phyloP scores from a whole-genome alignment of 768 basidiomycete species.

The Rhodotorula babjevae region DNA sequence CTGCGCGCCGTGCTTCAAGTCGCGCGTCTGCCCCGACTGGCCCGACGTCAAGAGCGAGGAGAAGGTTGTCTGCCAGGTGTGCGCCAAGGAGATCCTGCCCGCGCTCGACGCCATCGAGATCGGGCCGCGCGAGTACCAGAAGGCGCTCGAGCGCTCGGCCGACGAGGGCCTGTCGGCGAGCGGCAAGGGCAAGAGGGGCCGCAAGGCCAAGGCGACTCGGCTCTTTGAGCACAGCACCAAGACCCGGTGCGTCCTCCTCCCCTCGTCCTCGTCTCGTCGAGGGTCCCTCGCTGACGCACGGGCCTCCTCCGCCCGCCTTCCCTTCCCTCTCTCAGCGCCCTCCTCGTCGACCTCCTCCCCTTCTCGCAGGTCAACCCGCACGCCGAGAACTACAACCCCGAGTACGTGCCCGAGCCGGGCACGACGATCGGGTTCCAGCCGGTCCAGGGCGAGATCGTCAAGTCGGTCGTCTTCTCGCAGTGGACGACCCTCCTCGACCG shows the following conservation, averaged over 20 bases:
- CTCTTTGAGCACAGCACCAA: slow-evolving; percentile 44
- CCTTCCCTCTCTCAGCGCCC: slow-evolving; percentile 51
- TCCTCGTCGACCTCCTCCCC: slow-evolving; percentile 71
- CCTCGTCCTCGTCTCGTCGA: background rate
- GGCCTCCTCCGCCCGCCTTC: no score
- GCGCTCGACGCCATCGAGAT: slow-evolving; percentile 75
- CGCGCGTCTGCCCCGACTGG: slow-evolving; percentile 73
- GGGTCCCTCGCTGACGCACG: background rate
- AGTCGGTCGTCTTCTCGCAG: slow-evolving; percentile 92
- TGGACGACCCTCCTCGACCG: slow-evolving; percentile 38
- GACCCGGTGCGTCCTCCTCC: slow-evolving; percentile 30
- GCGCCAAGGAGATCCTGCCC: slow-evolving; percentile 63
- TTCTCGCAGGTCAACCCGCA: slow-evolving; percentile 80
- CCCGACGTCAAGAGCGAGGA: slow-evolving; percentile 58
- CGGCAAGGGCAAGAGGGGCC: slow-evolving; percentile 55
- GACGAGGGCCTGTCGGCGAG: slow-evolving; percentile 54
- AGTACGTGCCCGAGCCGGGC: slow-evolving; percentile 66
- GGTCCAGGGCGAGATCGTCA: slow-evolving; percentile 50
- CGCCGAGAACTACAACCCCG: slow-evolving; percentile 80
- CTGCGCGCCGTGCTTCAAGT: slow-evolving; percentile 78
- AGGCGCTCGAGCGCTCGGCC: slow-evolving; percentile 49
- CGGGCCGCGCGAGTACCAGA: slow-evolving; percentile 55
- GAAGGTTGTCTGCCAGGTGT: slow-evolving; percentile 68
- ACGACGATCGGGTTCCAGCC: slow-evolving; percentile 47
- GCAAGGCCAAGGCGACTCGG: slow-evolving; percentile 28